phyloP scores from a whole-genome alignment of 2,329 filamentous ascomycete species.

The Colletotrichum camelliae region DNA sequence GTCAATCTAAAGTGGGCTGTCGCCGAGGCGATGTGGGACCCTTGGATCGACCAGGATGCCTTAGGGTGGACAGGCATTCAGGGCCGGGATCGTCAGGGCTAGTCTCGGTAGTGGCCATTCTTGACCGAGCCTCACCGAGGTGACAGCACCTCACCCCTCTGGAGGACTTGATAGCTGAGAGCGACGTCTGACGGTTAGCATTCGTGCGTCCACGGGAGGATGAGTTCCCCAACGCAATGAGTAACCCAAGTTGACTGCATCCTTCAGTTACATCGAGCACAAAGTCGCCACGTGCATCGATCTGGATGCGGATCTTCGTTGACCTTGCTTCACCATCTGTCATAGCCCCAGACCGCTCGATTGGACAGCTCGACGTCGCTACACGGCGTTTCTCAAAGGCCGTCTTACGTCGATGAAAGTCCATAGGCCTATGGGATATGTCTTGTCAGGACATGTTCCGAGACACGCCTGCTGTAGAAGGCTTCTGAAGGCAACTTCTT shows the following conservation, averaged over 20 bases:
- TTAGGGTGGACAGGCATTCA: neutral
- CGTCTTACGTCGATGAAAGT: neutral
- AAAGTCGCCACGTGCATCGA: neutral
- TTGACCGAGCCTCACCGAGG: neutral
- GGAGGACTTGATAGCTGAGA: neutral
- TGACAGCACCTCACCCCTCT: neutral
- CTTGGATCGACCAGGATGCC: neutral
- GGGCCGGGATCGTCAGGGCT: neutral
- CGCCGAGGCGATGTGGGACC: neutral
- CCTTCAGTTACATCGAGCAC: neutral
- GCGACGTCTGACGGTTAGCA: neutral
- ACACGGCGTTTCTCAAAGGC: neutral
- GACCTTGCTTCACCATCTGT: neutral
- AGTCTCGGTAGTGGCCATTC: neutral
- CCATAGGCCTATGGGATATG: neutral
- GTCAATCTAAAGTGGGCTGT: neutral
- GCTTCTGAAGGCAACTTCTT: neutral
- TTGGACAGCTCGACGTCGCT: neutral
- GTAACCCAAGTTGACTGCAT: neutral
- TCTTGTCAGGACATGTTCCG: neutral
- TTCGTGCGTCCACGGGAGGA: neutral
- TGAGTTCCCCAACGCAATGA: neutral
- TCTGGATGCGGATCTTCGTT: neutral
- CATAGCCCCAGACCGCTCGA: neutral
- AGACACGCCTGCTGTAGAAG: neutral